phyloP scores from a whole-genome alignment of 148 eudicot species.

The Persicaria tinctoria region DNA sequence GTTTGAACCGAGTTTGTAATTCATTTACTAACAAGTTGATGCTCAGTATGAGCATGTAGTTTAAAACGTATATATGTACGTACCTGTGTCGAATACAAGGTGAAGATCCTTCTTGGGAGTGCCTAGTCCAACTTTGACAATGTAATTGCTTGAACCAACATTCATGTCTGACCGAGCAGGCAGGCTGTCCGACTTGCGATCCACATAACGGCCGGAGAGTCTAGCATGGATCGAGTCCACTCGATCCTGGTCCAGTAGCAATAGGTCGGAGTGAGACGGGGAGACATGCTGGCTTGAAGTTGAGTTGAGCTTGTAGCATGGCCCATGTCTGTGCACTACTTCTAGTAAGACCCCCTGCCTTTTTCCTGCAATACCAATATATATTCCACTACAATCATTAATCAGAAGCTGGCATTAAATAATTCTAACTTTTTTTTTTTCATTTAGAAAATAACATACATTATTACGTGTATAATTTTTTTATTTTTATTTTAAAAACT shows the following conservation, averaged over 20 bases:
- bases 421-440: too few relatives aligned
- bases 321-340: constrained; percentile 10
- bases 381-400: neutral
- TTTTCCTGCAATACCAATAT: neutral
- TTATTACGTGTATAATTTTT: too few relatives aligned
- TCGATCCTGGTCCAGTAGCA: constrained; percentile 17
- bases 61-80: too few relatives aligned
- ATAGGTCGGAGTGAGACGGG: too few relatives aligned
- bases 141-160: constrained; percentile 50
- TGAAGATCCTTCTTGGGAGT: constrained; percentile 44
- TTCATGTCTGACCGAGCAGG: constrained; percentile 43
- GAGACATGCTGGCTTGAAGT: neutral
- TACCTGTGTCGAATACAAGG: constrained; percentile 50
- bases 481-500: too few relatives aligned
- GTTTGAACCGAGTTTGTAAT: too few relatives aligned
- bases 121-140: constrained; percentile 54
- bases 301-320: neutral
- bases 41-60: too few relatives aligned
- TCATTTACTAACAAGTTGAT: too few relatives aligned
- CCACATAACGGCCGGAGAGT: neutral
- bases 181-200: constrained; percentile 18
- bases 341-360: neutral
- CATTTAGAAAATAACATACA: too few relatives aligned
- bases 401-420: neutral
- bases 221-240: constrained; percentile 45